Evolutionary conservation across 169 alveolate species (phyloP), one percentile per base, ranked within the genome.

Genomic region (Babesia gibsoni): DNA sequence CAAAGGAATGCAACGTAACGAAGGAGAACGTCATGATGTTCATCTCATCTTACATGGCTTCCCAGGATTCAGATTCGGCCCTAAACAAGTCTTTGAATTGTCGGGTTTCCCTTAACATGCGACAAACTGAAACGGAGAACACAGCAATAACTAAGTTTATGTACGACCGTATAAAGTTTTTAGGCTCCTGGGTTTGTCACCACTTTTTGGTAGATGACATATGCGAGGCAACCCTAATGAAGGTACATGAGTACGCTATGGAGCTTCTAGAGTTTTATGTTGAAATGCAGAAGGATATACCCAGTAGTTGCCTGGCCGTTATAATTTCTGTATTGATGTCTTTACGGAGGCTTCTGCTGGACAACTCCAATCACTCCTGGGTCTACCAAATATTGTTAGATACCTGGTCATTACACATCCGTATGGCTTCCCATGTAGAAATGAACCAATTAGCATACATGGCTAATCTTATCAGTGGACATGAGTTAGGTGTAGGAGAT

Each of bases 151-250:
- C 30, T 22, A 43, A 42, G 49, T 61, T 61, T 52, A 35, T 61
- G 20, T 16, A 3, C 18, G 49, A 41, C 49, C 56, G 72, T 9
- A 10, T 61, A 2, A 43, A 49, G 41, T 61, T 61, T 48, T 32
- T 61, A 35, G 56, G 72, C n/a, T 61, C 52, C 32, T 61, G 72
- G 72, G 37, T 61, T 23, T 61, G 59, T n/a, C 72, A 61, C 33
- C 72, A 61, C 23, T 37, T 33, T 4, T 12, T 61, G 52, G 27
- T 61, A 1, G 72, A 58, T 22, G 72, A 41, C 2, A 20, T 46
- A 25, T 25, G n/a, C 39, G 20, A 30, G 22, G 35, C n/a, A 12
- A 7, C 46, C 30, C 50, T 61, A 1, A 46, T n/a, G 18, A 66
- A 32, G 56, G 66, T 52, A 22, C 52, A 66, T 23, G 67, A 66